These are phyloP conservation scores for Coemansia sp. DNA, from an alignment of 192 early-diverging fungal genomes.

Conservation along the genomic window DNA sequence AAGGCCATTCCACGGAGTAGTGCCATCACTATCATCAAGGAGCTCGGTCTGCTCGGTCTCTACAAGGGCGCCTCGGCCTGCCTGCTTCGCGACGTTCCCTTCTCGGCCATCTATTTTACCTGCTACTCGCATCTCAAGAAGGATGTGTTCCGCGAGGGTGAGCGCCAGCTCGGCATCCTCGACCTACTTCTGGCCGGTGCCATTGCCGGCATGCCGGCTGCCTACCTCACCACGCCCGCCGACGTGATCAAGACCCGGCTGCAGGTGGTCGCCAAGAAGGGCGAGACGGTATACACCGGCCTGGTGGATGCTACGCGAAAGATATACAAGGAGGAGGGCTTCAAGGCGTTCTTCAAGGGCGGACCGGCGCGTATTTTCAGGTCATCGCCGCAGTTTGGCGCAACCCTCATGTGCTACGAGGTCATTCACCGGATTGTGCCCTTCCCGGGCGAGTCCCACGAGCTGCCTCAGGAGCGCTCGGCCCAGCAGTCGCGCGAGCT, in stretches of 20 bases:
- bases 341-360: constrained; percentile 95
- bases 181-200: constrained; percentile 83
- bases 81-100: constrained; percentile 92
- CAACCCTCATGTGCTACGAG: constrained; percentile 93
- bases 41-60: constrained; percentile 86
- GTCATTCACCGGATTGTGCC: constrained; percentile 68
- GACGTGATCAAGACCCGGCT: constrained; percentile 98
- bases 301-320: constrained; percentile 81
- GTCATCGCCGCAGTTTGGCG: constrained; percentile 95
- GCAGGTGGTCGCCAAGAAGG: constrained; percentile 87
- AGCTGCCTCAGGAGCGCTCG: constrained; percentile 10
- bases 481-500: constrained; percentile 22
- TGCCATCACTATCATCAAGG: constrained; percentile 83
- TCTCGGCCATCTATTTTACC: constrained; percentile 97
- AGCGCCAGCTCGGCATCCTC: constrained; percentile 57
- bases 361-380: constrained; percentile 88
- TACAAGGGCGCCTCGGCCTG: constrained; percentile 94
- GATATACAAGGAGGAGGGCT: constrained; percentile 87
- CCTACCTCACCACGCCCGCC: constrained; percentile 94
- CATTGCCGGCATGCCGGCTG: constrained; percentile 90
- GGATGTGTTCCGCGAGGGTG: constrained; percentile 83
- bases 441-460: constrained; percentile 49
- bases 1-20: constrained; percentile 55
- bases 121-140: constrained; percentile 96
- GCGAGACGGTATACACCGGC: constrained; percentile 83